Evolutionary conservation across 345 rosid species (phyloP).

Genomic region (Sapria himalayana): DNA sequence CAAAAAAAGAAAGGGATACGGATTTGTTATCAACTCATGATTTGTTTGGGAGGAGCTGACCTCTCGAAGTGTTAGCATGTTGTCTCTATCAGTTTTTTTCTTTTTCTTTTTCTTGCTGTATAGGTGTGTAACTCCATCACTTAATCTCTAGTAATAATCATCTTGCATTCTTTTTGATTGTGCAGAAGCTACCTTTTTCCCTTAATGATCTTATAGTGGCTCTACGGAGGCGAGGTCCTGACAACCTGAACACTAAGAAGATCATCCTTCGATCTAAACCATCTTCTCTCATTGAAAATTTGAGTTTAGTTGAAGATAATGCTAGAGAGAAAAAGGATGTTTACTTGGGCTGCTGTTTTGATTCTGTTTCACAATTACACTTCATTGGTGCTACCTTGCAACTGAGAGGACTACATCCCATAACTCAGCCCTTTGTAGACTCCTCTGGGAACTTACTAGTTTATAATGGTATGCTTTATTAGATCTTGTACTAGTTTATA

Average conservation of each 20-base stretch:
- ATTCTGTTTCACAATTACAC: conserved; percentile 20
- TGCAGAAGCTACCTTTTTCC: conserved; percentile 19
- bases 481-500: too few species aligned
- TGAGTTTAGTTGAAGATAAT: conserved; percentile 13
- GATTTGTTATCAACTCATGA: too few species aligned
- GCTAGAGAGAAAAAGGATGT: too few species aligned
- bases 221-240: conserved; percentile 53
- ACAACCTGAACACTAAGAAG: conserved; percentile 36
- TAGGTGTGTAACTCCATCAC: too few species aligned
- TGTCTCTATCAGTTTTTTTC: background rate
- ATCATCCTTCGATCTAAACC: conserved; percentile 15
- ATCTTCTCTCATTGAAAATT: conserved; percentile 5
- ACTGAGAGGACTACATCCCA: conserved; percentile 42
- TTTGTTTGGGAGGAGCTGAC: too few species aligned
- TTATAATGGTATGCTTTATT: conserved; percentile 44
- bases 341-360: too few species aligned
- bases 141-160: background rate
- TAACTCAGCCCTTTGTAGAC: conserved; percentile 47
- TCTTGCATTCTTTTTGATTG: conserved; percentile 1
- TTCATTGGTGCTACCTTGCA: conserved; percentile 68
- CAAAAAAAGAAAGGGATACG: too few species aligned
- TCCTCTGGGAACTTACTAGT: conserved; percentile 34
- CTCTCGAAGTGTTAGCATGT: conserved; percentile 13
- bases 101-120: background rate
- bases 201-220: conserved; percentile 36